Evolutionary conservation across 768 basidiomycete genomes (phyloP).

Genomic region (Termitomyces sp.): DNA sequence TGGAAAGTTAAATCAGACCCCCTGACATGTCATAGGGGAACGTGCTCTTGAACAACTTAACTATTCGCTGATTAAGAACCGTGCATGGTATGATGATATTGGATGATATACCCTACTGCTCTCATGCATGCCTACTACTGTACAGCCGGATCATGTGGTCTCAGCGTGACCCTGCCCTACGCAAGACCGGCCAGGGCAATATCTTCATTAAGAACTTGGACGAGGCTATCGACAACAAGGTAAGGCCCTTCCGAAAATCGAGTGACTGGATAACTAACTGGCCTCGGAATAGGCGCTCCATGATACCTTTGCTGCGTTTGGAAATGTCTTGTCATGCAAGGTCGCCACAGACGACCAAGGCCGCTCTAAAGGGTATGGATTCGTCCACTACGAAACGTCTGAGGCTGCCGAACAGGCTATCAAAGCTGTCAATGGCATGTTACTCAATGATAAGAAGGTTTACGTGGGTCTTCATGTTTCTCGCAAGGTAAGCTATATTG

Average conservation of each 20-base stretch:
- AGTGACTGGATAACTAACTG: background rate
- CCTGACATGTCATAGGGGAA: conserved; percentile 55
- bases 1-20: conserved; percentile 2
- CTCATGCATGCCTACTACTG: conserved; percentile 4
- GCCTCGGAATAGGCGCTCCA: conserved; percentile 72
- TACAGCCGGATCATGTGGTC: conserved; percentile 99
- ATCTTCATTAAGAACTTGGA: conserved; percentile 99
- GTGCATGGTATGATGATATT: conserved; percentile 71
- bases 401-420: conserved; percentile 95
- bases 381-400: conserved; percentile 97
- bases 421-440: conserved; percentile 98
- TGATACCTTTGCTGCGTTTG: conserved; percentile 98
- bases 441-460: conserved; percentile 99
- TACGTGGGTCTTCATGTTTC: conserved; percentile 97
- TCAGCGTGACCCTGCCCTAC: conserved; percentile 97
- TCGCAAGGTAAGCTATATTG: conserved; percentile 62
- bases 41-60: conserved; percentile 98
- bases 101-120: conserved; percentile 5
- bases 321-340: conserved; percentile 98
- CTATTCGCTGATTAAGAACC: conserved; percentile 97
- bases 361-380: conserved; percentile 95
- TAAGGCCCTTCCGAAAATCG: conserved; percentile 18
- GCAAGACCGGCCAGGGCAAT: conserved; percentile 99
- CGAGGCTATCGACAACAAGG: conserved; percentile 97
- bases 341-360: conserved; percentile 96